Evolutionary conservation across 352 stramenopile species (phyloP), one percentile per base, ranked within the genome.

Genomic region (Halophytophthora polymorphica): DNA sequence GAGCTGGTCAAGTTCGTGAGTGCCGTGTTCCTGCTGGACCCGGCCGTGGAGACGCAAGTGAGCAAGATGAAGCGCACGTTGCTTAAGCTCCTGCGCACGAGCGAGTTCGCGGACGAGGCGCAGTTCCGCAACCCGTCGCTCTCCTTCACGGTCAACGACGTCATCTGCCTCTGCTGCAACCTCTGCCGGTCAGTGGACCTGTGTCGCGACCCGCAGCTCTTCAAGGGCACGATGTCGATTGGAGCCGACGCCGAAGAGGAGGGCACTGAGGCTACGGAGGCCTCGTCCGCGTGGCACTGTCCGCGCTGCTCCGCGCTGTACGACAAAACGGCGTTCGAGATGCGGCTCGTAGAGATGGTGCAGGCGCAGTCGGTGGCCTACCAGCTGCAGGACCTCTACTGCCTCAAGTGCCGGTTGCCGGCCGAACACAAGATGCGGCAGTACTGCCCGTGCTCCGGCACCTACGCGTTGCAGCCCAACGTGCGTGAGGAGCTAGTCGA

Each of bases 1-100:
- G 96, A 99, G 66, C 95, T 99, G 42, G 93, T 98, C 29, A 99
- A 99, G 68, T 96, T 89, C 50, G 76, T 99, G 18, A 91, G 86
- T 53, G 74, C 86, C 15, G 83, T 99, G 12, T 83, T 99, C 37
- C 55, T 87, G 35, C 68, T 99, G 13, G 97, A 99, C 63, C 58
- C 81, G 7, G 88, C 86, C 34, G 78, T 98, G 1, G 83, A 93
- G 17, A 71, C 87, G 10, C 85, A 98, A 59, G 84, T 98, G 12
- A 72, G 86, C 40, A 88, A 90, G 42, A 77, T 98, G 60, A 95
- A 92, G 64, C 88, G 92, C 49, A 96, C 89, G 53, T 58, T 98
- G 15, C 75, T 98, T 2, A 88, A 88, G 41, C 57, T 90, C n/a
- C 50, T 95, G 28, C 74, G 70, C 17, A 78, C 74, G 34, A 92